Evolutionary conservation across 2,329 filamentous ascomycete species (phyloP), one percentile per base, ranked within the genome.

Genomic region (Diaporthe sp.): DNA sequence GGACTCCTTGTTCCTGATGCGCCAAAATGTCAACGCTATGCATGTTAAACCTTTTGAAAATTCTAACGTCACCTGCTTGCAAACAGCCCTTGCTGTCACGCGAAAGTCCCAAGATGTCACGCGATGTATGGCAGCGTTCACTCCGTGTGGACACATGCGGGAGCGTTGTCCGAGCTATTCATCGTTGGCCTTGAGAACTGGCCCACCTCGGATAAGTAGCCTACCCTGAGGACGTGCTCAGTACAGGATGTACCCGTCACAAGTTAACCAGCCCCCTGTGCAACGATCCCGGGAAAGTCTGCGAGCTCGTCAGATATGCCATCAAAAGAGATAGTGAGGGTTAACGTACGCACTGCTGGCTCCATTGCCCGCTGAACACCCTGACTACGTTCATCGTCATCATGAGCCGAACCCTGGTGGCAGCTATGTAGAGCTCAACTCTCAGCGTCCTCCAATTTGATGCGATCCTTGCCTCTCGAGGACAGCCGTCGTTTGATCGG

Each of bases 1-100:
- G 47, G 9, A 31, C 8, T 0, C n/a, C 8, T 55, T 13, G 2
- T 28, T 20, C 49, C 37, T 39, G 31, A 68, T 73, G 31, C n/a
- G 42, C 77, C 75, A 42, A 76, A 85, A 87, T 85, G 82, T 86
- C 85, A 80, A 83, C 84, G 86, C 86, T 86, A 86, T 87, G 85
- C 84, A 82, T 80, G 74, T 73, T n/a, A 61, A 44, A 25, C 20
- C n/a, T 5, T 12, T 34, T 22, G 31, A 39, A 25, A 4, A 39
- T 20, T 2, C 6, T 37, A 12, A 17, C 22, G 28, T 28, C 65
- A 31, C 13, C 31, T 55, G 49, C 34, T 55, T 42, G 65, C 65
- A 55, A 55, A 42, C n/a, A 51, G 34, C 34, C 15, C 34, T 70
- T 42, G 65, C 8, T 39, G 31, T 37, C 37, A 34, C n/a, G 4